Evolutionary conservation across 257 asterid genomes (phyloP).

Genomic region (Solanum lignicaule): DNA sequence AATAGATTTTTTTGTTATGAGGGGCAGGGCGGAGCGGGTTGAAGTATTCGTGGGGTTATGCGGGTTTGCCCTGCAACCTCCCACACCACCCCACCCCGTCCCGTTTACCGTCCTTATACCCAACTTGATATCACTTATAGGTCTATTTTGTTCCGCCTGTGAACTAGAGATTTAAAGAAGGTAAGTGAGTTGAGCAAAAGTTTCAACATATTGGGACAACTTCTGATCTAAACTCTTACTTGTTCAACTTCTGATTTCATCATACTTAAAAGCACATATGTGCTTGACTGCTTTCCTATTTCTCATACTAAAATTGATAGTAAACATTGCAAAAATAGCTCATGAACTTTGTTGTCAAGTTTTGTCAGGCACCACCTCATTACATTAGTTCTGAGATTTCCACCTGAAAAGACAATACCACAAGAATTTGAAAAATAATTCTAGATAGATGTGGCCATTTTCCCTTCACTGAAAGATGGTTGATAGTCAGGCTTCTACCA

Average conservation of each 20-base stretch:
- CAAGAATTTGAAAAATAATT: background rate
- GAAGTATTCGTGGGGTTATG: background rate
- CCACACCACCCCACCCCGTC: background rate
- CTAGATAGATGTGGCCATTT: background rate
- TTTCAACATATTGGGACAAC: background rate
- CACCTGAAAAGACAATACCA: background rate
- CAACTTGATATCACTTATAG: background rate
- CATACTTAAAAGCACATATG: background rate
- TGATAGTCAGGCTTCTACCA: background rate
- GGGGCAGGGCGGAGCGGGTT: background rate
- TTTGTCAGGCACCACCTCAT: background rate
- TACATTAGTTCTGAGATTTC: background rate
- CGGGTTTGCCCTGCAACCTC: background rate
- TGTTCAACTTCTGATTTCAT: background rate
- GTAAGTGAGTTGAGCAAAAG: background rate
- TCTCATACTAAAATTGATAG: background rate
- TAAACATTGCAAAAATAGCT: background rate
- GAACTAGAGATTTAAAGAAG: background rate
- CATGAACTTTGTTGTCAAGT: background rate
- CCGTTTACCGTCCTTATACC: background rate
- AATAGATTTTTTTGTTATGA: background rate
- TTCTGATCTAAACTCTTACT: background rate
- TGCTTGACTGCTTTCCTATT: background rate
- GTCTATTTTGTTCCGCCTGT: background rate
- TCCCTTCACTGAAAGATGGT: background rate